Conservation (phyloP, 2,329 filamentous ascomycete species). For the Hypocreales sp. region DNA sequence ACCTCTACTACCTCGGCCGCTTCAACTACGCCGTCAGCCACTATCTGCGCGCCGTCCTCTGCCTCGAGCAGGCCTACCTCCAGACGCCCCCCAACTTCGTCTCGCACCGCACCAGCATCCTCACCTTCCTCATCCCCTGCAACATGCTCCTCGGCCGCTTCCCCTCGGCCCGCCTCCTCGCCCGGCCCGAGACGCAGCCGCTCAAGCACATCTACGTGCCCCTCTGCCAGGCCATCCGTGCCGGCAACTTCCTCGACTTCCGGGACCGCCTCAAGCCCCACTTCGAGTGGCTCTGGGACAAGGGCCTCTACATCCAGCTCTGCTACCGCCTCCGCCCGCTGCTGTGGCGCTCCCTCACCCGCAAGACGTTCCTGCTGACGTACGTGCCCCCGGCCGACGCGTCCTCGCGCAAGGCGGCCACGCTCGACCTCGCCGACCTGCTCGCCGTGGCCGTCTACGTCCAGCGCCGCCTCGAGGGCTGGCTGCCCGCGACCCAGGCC, state of each 20-base stretch:
- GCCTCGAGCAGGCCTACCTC: slow-evolving; percentile 64
- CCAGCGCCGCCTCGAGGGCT: slow-evolving; percentile 48
- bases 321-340: slow-evolving; percentile 64
- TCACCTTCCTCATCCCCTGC: slow-evolving; percentile 68
- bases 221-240: slow-evolving; percentile 54
- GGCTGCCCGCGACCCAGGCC: slow-evolving; percentile 25
- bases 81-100: slow-evolving; percentile 47
- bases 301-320: slow-evolving; percentile 61
- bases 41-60: slow-evolving; percentile 61
- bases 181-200: slow-evolving; percentile 44
- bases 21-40: slow-evolving; percentile 79
- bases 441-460: slow-evolving; percentile 47
- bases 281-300: slow-evolving; percentile 59
- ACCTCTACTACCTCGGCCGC: slow-evolving; percentile 84
- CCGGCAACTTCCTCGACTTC: slow-evolving; percentile 61
- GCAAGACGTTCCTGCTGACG: slow-evolving; percentile 62
- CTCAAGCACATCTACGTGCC: slow-evolving; percentile 55
- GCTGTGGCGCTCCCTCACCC: slow-evolving; percentile 69
- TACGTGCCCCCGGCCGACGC: slow-evolving; percentile 50
- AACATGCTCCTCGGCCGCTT: slow-evolving; percentile 79
- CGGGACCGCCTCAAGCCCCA: slow-evolving; percentile 49
- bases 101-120: slow-evolving; percentile 62
- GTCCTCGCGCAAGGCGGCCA: slow-evolving; percentile 49
- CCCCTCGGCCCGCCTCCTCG: slow-evolving; percentile 50
- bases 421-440: slow-evolving; percentile 57